A percentile compares a stretch with the other conserved stretches of the same genome.
These are phyloP conservation scores for Candida smagusa DNA, from an alignment of 1,139 yeast genomes.

Conservation along the genomic window DNA sequence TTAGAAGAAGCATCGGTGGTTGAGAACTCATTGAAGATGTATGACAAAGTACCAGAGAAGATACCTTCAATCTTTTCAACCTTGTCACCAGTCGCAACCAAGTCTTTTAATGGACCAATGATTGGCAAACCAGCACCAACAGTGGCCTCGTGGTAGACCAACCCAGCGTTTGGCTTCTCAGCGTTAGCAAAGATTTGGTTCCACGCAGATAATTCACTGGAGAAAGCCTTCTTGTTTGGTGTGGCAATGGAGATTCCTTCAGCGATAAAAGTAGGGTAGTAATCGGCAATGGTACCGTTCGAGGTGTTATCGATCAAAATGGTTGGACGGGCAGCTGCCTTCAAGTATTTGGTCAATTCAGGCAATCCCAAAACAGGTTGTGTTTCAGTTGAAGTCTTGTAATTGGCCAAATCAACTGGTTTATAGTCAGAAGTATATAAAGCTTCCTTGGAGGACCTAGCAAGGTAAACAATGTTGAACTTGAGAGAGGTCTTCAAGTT, in stretches of 20 bases:
- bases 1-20: conserved; percentile 54
- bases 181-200: conserved; percentile 61
- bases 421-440: conserved; percentile 63
- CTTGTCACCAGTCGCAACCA: conserved; percentile 88
- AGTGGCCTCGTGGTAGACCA: conserved; percentile 97
- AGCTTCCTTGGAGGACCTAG: conserved; percentile 67
- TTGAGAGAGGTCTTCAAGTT: conserved; percentile 59
- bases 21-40: conserved; percentile 90
- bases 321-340: conserved; percentile 67
- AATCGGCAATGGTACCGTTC: conserved; percentile 67
- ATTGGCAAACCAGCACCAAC: conserved; percentile 98
- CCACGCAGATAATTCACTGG: conserved; percentile 77
- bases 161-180: conserved; percentile 57
- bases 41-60: conserved; percentile 94
- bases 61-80: conserved; percentile 91
- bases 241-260: conserved; percentile 92
- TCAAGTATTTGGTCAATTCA: conserved; percentile 60
- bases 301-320: conserved; percentile 94
- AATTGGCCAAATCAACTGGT: conserved; percentile 62
- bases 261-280: conserved; percentile 69
- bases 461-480: conserved; percentile 77
- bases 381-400: conserved; percentile 49
- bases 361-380: conserved; percentile 52
- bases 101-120: conserved; percentile 81
- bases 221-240: conserved; percentile 96